These are phyloP conservation scores for Aspergillus caelatus DNA, from an alignment of 2,329 filamentous ascomycete genomes.

Conservation along the genomic window DNA sequence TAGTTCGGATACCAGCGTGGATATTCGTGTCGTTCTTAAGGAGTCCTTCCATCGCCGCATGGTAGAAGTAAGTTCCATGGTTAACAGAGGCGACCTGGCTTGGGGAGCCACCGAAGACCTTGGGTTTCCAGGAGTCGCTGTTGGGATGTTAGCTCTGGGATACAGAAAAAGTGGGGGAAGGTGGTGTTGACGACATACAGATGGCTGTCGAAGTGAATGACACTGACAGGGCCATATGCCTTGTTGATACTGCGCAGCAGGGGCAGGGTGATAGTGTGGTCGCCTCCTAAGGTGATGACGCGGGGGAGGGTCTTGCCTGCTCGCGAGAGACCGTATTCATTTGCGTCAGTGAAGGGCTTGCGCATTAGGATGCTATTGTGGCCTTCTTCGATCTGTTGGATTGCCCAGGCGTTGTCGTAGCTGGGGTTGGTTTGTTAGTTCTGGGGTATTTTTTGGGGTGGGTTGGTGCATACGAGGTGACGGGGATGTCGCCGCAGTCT, in stretches of 20 bases:
- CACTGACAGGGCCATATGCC: constrained; percentile 69
- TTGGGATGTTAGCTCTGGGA: background rate
- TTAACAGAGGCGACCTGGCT: constrained; percentile 60
- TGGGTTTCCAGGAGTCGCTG: constrained; percentile 70
- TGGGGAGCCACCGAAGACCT: constrained; percentile 82
- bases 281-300: constrained; percentile 70
- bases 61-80: constrained; percentile 33
- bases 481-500: constrained; percentile 82
- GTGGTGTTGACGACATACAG: constrained; percentile 39
- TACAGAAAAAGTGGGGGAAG: no score
- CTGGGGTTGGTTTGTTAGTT: constrained; percentile 41
- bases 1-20: constrained; percentile 28
- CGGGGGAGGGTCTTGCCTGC: constrained; percentile 76
- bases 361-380: constrained; percentile 76
- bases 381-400: constrained; percentile 83
- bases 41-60: constrained; percentile 27
- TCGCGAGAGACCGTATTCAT: constrained; percentile 68
- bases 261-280: constrained; percentile 50
- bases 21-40: constrained; percentile 28
- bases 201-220: constrained; percentile 67
- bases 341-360: constrained; percentile 68
- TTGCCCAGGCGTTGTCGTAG: constrained; percentile 80
- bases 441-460: background rate
- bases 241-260: constrained; percentile 61
- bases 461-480: constrained; percentile 69